Evolutionary conservation across 1,284 basidiomycete genomes (phyloP).

Genomic region (Naganishia albida): DNA sequence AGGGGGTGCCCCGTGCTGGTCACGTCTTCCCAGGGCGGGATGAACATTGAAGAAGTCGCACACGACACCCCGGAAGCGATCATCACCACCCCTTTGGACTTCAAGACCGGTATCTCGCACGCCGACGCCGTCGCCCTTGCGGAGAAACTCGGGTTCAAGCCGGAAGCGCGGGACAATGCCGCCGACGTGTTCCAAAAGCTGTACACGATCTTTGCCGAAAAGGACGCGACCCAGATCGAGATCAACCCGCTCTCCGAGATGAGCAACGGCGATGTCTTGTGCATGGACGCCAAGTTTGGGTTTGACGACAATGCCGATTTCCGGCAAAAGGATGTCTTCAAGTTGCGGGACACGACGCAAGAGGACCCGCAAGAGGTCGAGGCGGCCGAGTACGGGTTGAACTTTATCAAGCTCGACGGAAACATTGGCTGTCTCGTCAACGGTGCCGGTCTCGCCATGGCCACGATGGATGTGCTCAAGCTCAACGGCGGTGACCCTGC

Average conservation of each 20-base stretch:
- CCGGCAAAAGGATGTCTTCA: constrained; percentile 89
- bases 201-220: constrained; percentile 97
- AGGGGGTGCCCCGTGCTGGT: constrained; percentile 89
- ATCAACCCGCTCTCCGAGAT: constrained; percentile 99
- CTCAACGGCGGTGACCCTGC: constrained; percentile 94
- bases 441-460: constrained; percentile 98
- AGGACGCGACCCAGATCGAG: constrained; percentile 99
- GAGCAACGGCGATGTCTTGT: constrained; percentile 87
- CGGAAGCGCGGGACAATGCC: constrained; percentile 73
- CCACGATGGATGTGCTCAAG: constrained; percentile 98
- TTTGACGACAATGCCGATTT: constrained; percentile 99
- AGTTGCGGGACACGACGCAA: constrained; percentile 86
- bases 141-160: constrained; percentile 86
- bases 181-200: constrained; percentile 93
- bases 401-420: constrained; percentile 99
- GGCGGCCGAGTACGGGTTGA: constrained; percentile 80
- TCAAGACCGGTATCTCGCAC: constrained; percentile 77
- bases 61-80: constrained; percentile 93
- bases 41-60: constrained; percentile 99
- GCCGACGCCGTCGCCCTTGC: constrained; percentile 76
- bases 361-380: constrained; percentile 97
- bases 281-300: constrained; percentile 99
- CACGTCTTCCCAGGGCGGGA: constrained; percentile 88
- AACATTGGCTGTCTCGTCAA: constrained; percentile 98
- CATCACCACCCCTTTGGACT: constrained; percentile 92